Percentiles rank a stretch among this genome's conserved stretches.
Conservation (phyloP, 768 basidiomycete genomes). For the Filobasidium wieringae region DNA sequence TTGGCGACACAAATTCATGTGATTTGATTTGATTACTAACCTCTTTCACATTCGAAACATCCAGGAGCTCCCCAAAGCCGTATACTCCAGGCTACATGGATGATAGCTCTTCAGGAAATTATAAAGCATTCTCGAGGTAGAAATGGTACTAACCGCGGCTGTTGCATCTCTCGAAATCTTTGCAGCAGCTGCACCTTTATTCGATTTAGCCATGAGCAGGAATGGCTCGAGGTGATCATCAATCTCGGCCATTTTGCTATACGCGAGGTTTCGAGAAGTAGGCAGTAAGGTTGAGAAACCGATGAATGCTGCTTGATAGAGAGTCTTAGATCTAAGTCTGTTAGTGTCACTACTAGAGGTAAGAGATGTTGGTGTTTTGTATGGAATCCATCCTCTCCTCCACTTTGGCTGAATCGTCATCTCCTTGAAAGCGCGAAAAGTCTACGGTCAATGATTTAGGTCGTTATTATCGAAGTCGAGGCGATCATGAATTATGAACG, state of each 20-base stretch:
- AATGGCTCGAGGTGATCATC: conserved; percentile 69
- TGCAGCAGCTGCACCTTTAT: conserved; percentile 83
- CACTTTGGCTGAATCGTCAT: too few relatives aligned
- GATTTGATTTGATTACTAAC: conserved; percentile 42
- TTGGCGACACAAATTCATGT: neutral
- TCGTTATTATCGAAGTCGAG: too few relatives aligned
- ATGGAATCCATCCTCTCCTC: too few relatives aligned
- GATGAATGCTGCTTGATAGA: too few relatives aligned
- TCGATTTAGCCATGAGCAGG: conserved; percentile 77
- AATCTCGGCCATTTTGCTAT: conserved; percentile 4
- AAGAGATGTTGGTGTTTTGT: too few relatives aligned
- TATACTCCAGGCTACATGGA: conserved; percentile 60
- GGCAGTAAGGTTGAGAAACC: too few relatives aligned
- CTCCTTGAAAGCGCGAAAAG: too few relatives aligned
- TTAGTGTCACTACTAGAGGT: too few relatives aligned
- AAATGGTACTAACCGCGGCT: conserved; percentile 46
- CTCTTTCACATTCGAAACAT: conserved; percentile 70
- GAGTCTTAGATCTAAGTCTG: too few relatives aligned
- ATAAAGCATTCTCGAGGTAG: neutral
- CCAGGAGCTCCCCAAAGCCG: conserved; percentile 79
- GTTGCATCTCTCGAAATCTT: conserved; percentile 71
- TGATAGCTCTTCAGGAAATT: neutral
- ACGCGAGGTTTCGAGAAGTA: too few relatives aligned
- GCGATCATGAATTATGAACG: too few relatives aligned
- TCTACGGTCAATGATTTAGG: too few relatives aligned